Base-by-base conservation (phyloP, 345 rosid genomes). In the Salix exigua region DNA sequence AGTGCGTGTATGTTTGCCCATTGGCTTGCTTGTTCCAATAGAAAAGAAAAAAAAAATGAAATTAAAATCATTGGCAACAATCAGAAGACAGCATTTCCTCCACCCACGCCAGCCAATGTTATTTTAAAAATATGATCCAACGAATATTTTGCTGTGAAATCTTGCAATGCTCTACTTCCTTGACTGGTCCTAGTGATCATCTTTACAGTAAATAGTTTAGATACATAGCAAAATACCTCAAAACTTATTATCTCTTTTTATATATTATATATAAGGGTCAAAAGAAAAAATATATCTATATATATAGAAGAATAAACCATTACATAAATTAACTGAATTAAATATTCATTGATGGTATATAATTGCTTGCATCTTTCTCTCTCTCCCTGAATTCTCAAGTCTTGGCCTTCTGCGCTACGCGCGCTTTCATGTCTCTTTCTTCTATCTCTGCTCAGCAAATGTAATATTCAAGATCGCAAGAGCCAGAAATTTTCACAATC, bases 201-300 rank as follows among this genome's bases (percentile, higher is more conserved):
- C 80, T 83, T 83, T 79, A 79, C 85, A 83, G 51, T 28, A 62
- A 69, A 60, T 13, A 79, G 74, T 79, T 55, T 61, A 79, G 60
- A 64, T 76, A 79, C 73, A 73, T 26, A 35, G 80, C 74, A 53
- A 77, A 40, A 51, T 30, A 51, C 72, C 62, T 25, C 65, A 31
- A 33, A 73, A 50, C 60, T 72, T 13, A 55, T 66, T 58, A 42
- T 12, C 74, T 72, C 72, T 42, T 64, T 40, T 13, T 62, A 28
- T 18, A 37, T 40, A 46, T 13, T 64, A 19, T n/a, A 16, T 9
- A 11, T 11, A 5, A 16, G 14, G 46, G 46, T 42, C 7, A 60
- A 60, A 28, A 58, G 12, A 48, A 64, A 26, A 21, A 44, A 71
- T 26, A 51, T 19, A 62, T 58, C 51, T 69, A 35, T 40, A 42